Evolutionary conservation across 1,284 basidiomycete species (phyloP).

Genomic region (Trametes sp.): DNA sequence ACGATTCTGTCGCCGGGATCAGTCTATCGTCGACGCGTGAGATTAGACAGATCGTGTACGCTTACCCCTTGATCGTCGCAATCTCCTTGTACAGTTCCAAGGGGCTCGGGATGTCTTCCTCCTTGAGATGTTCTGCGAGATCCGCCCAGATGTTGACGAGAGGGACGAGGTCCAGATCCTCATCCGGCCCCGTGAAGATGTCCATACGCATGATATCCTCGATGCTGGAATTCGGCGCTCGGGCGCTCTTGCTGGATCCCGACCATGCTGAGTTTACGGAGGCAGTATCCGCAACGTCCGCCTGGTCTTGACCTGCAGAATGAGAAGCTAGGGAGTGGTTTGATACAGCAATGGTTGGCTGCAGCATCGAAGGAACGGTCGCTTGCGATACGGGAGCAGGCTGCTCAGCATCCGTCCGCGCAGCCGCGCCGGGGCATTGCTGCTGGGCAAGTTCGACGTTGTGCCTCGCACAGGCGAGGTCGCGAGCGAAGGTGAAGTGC

Average conservation of each 20-base stretch:
- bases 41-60: neutral
- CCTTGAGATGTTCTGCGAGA: neutral
- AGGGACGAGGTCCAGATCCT: conserved; percentile 2
- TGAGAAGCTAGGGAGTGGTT: no score
- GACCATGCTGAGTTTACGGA: neutral
- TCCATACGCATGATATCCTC: neutral
- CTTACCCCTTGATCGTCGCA: neutral
- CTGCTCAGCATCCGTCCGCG: no score
- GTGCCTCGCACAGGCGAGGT: neutral
- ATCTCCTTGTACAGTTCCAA: neutral
- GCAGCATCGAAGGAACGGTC: no score
- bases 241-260: neutral
- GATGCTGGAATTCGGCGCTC: neutral
- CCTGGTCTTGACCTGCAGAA: no score
- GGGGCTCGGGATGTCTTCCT: conserved; percentile 9
- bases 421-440: no score
- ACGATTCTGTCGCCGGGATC: neutral
- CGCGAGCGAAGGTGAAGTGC: neutral
- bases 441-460: neutral
- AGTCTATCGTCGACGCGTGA: neutral
- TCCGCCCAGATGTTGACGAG: conserved; percentile 17
- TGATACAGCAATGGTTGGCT: no score
- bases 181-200: neutral
- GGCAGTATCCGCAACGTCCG: neutral
- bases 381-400: no score